Conservation (phyloP, 1,284 basidiomycete species). For the Tilletia horrida region DNA sequence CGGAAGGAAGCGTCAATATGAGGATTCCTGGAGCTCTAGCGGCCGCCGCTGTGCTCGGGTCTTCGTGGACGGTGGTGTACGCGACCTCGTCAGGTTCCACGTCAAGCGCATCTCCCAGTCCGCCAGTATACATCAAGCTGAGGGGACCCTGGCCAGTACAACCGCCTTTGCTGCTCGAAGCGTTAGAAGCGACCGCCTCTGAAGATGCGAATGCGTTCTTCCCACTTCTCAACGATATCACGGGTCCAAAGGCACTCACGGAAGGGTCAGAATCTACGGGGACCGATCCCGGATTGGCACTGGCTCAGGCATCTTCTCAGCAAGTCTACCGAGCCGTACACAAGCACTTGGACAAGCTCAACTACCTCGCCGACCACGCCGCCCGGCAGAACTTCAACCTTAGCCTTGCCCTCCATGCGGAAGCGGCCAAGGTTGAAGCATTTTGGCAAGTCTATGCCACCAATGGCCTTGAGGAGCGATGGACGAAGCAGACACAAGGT, state of each 20-base stretch:
- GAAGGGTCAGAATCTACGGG: neutral
- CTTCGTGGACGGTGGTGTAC: neutral
- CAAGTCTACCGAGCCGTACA: constrained; percentile 21
- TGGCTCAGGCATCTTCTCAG: constrained; percentile 5
- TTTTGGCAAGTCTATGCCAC: constrained; percentile 43
- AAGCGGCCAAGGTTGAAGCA: constrained; percentile 41
- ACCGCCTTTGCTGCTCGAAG: constrained; percentile 72
- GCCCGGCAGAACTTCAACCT: constrained; percentile 35
- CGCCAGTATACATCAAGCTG: constrained; percentile 73
- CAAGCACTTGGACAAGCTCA: constrained; percentile 4
- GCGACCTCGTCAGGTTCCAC: constrained; percentile 5
- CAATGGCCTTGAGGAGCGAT: constrained; percentile 23
- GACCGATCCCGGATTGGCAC: neutral
- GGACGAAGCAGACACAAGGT: constrained; percentile 10
- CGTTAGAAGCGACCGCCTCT: constrained; percentile 65
- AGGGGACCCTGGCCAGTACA: constrained; percentile 72
- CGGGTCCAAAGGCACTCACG: constrained; percentile 18
- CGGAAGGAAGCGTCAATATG: too few species aligned
- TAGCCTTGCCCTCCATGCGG: constrained; percentile 38
- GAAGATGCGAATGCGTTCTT: constrained; percentile 38
- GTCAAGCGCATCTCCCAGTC: constrained; percentile 56
- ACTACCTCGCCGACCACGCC: constrained; percentile 17
- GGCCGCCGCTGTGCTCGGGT: neutral
- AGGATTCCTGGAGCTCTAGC: too few species aligned
- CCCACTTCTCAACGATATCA: constrained; percentile 30